Percentiles rank a stretch among this genome's conserved stretches.
phyloP scores from a whole-genome alignment of 2,329 filamentous ascomycete genomes.

The Sporothrix brunneoviolacea region DNA sequence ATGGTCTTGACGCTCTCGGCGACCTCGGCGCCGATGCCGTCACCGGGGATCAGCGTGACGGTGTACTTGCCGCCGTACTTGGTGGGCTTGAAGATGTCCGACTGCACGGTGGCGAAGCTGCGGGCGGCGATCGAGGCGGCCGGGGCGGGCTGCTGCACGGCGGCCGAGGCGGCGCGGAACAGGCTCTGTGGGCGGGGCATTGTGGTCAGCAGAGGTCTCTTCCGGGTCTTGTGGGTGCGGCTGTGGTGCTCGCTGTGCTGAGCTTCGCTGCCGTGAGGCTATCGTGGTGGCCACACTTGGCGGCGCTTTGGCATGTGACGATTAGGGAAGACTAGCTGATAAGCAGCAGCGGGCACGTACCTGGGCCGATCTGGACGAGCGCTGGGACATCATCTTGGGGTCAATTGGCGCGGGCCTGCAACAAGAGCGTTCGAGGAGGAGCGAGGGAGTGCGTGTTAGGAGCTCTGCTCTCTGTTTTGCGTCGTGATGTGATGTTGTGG shows the following conservation, averaged over 20 bases:
- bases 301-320: slow-evolving; percentile 10
- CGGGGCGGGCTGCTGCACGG: slow-evolving; percentile 31
- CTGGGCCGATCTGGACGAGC: slow-evolving; percentile 50
- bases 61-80: slow-evolving; percentile 99
- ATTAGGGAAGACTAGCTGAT: not conserved
- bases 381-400: slow-evolving; percentile 53
- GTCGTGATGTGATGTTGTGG: not conserved
- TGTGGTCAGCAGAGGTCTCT: no score
- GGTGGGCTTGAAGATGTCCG: slow-evolving; percentile 97
- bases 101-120: slow-evolving; percentile 74
- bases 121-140: slow-evolving; percentile 31
- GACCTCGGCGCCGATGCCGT: slow-evolving; percentile 96
- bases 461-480: not conserved
- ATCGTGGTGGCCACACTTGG: no score
- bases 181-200: slow-evolving; percentile 48
- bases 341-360: slow-evolving; percentile 30
- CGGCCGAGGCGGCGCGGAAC: slow-evolving; percentile 37
- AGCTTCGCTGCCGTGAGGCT: no score
- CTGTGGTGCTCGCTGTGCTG: no score
- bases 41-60: slow-evolving; percentile 95
- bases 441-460: not conserved
- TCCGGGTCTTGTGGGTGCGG: not conserved
- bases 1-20: slow-evolving; percentile 98
- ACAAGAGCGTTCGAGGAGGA: not conserved
- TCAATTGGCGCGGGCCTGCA: slow-evolving; percentile 19